Evolutionary conservation across 495 filamentous ascomycete genomes (phyloP), one percentile per base, ranked within the genome.

Genomic region (Daldinia grandis): DNA sequence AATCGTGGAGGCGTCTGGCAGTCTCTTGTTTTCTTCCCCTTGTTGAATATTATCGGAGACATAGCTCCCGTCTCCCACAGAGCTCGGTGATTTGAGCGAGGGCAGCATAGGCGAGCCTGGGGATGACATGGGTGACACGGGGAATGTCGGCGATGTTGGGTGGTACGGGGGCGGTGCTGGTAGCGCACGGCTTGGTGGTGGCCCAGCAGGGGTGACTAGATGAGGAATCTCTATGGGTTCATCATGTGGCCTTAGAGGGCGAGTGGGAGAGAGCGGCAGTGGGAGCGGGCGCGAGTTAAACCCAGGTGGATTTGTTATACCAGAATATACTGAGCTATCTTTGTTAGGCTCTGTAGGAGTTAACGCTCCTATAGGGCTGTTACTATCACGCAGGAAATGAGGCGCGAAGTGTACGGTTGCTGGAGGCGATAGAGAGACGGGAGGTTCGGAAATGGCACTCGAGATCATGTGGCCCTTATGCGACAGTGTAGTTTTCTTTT

Each of bases 231-330:
- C 74, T 8, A 79, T 54, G 17, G 71, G 67, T 3, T 42, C 58
- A 25, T 80, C 76, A 31, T 77, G 78, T n/a, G 76, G 74, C 6
- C 78, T 69, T 6, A 75, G 66, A 9, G 78, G 76, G 0, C 74
- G 72, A 7, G 64, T 66, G 0, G 80, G 77, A 3, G 77, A 78
- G 5, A 64, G 42, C 0, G 73, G 72, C 0, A 57, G 38, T 14
- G 63, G 54, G 31, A 31, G 24, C 3, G 57, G 21, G 1, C 69
- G 60, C 33, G 69, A 58, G 12, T 33, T 35, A 4, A 60, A 57
- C 42, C 53, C 61, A 12, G 27, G 37, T 7, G 54, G 25, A 5
- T 68, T 38, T 10, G 37, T 44, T 6, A 63, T 64, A 17, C 59
- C 53, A 3, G 62, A 59, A 37, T 64, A 58, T 9, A 72, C 51